phyloP scores from a whole-genome alignment of 179 eudicot species.

The Gypsophila paniculata region DNA sequence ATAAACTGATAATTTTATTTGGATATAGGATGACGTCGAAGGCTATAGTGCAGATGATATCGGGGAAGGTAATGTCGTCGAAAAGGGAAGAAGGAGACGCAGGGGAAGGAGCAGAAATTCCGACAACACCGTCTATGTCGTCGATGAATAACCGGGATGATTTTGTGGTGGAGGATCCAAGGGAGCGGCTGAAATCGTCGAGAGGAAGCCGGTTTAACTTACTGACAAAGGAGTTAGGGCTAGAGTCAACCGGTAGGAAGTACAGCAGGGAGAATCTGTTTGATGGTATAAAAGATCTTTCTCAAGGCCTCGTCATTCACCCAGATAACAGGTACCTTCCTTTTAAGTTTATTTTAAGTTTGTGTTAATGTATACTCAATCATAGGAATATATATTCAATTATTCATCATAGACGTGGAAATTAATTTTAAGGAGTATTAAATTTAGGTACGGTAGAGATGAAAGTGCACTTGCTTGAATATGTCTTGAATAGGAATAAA shows the following conservation, averaged over 20 bases:
- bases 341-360: too few relatives aligned
- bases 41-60: conserved; percentile 18
- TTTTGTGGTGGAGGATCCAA: conserved; percentile 34
- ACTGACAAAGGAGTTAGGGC: conserved; percentile 39
- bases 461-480: too few relatives aligned
- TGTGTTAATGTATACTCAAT: too few relatives aligned
- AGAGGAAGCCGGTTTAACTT: conserved; percentile 41
- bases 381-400: too few relatives aligned
- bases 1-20: background rate
- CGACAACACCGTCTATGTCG: conserved; percentile 17
- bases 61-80: conserved; percentile 23
- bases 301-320: conserved; percentile 40
- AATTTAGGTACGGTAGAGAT: too few relatives aligned
- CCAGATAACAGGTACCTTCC: conserved; percentile 50
- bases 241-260: conserved; percentile 23
- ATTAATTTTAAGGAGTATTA: too few relatives aligned
- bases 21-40: conserved; percentile 16
- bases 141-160: conserved; percentile 17
- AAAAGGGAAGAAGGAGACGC: conserved; percentile 4
- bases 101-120: conserved; percentile 24
- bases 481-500: too few relatives aligned
- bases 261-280: conserved; percentile 39
- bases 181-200: conserved; percentile 44
- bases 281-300: conserved; percentile 42
- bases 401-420: too few relatives aligned